Conservation (phyloP, 441 rosid genomes). For the Biscutella laevigata region DNA sequence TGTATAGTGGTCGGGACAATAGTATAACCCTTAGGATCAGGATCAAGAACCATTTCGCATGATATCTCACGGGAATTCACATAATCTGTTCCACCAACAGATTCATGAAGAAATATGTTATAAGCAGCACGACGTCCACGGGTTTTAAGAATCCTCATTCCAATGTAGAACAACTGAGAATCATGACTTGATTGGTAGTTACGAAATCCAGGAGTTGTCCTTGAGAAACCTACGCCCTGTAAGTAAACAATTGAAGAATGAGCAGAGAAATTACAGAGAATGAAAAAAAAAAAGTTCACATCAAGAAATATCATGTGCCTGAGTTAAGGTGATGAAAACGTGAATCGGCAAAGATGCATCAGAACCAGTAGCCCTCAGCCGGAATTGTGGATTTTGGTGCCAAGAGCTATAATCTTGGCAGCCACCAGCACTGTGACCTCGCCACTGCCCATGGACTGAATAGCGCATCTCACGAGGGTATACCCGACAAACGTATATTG, state of each 20-base stretch:
- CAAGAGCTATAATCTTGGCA: slow-evolving; percentile 98
- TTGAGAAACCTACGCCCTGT: slow-evolving; percentile 98
- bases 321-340: slow-evolving; percentile 94
- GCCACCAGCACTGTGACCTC: slow-evolving; percentile 97
- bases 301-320: slow-evolving; percentile 37
- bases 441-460: slow-evolving; percentile 97
- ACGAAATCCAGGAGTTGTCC: slow-evolving; percentile 91
- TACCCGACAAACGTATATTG: slow-evolving; percentile 95
- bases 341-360: slow-evolving; percentile 91
- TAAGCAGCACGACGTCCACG: slow-evolving; percentile 96
- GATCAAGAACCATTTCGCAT: slow-evolving; percentile 99
- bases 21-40: slow-evolving; percentile 99
- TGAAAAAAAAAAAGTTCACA: neutral
- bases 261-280: slow-evolving; percentile 5
- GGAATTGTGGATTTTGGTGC: slow-evolving; percentile 99
- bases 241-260: slow-evolving; percentile 11
- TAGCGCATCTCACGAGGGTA: slow-evolving; percentile 98
- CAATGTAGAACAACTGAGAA: slow-evolving; percentile 93
- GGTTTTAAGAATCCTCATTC: slow-evolving; percentile 98
- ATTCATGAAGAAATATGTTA: slow-evolving; percentile 94
- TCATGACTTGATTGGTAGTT: slow-evolving; percentile 98
- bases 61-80: slow-evolving; percentile 99
- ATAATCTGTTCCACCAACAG: slow-evolving; percentile 99
- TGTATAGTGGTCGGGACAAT: slow-evolving; percentile 98
- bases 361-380: slow-evolving; percentile 80